A percentile compares a stretch with the other conserved stretches of the same genome.
Conservation (phyloP, 2,329 filamentous ascomycete genomes). For the Pestalotiopsis sp. region DNA sequence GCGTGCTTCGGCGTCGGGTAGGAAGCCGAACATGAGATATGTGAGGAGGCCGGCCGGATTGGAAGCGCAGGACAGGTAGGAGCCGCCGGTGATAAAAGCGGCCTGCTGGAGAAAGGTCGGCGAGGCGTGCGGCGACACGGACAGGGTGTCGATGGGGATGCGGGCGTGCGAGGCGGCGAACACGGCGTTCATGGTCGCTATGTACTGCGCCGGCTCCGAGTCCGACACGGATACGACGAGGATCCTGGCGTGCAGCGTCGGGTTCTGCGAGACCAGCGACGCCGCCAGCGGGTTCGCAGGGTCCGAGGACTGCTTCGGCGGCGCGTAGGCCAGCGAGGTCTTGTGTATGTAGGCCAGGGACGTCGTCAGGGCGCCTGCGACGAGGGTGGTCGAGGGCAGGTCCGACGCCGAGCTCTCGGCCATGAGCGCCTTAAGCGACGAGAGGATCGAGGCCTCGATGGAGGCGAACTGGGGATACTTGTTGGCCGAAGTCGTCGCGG, state of each 20-base stretch:
- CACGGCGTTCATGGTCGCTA: conserved; percentile 97
- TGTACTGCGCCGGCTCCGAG: conserved; percentile 86
- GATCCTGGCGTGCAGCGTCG: conserved; percentile 76
- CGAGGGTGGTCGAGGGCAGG: conserved; percentile 77
- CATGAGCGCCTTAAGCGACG: conserved; percentile 75
- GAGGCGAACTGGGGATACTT: conserved; percentile 92
- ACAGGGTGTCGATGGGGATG: conserved; percentile 90
- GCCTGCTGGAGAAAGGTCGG: conserved; percentile 96
- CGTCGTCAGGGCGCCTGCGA: conserved; percentile 88
- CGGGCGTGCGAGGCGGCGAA: conserved; percentile 89
- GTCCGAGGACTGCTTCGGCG: conserved; percentile 51
- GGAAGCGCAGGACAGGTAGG: conserved; percentile 50
- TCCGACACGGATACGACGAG: conserved; percentile 89
- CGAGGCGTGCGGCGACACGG: conserved; percentile 69
- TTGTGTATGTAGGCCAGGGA: conserved; percentile 92
- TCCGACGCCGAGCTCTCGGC: conserved; percentile 66
- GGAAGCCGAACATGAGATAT: conserved; percentile 93
- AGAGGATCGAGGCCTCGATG: conserved; percentile 79
- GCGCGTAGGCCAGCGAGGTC: conserved; percentile 65
- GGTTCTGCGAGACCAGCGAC: conserved; percentile 34
- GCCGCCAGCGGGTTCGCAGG: conserved; percentile 24
- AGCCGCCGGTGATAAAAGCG: conserved; percentile 62
- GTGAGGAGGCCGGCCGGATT: conserved; percentile 77
- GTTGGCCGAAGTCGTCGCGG: conserved; percentile 61
- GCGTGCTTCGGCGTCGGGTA: conserved; percentile 62